Percentiles rank a stretch among this genome's conserved stretches.
phyloP scores from a whole-genome alignment of 768 basidiomycete genomes.

The Boletus tomentosulus region DNA sequence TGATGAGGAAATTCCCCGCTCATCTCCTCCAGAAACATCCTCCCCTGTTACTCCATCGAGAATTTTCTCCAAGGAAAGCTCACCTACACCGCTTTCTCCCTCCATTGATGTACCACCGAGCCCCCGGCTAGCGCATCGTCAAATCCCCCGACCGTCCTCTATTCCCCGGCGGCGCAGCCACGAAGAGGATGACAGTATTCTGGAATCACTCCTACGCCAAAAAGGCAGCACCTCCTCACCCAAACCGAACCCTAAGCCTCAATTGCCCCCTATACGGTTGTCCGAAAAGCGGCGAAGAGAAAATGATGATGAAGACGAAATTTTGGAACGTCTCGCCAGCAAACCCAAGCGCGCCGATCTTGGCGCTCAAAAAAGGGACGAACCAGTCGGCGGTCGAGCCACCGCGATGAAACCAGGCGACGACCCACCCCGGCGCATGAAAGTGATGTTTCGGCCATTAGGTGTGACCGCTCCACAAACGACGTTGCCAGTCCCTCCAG shows the following conservation, averaged over 20 bases:
- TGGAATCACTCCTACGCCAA: conserved; percentile 50
- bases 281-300: conserved; percentile 69
- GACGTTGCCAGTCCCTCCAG: conserved; percentile 47
- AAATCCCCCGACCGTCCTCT: conserved; percentile 35
- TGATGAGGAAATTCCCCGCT: conserved; percentile 34
- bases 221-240: conserved; percentile 36
- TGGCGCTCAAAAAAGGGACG: conserved; percentile 42
- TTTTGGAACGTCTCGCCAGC: conserved; percentile 53
- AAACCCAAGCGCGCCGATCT: conserved; percentile 56
- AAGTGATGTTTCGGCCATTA: conserved; percentile 58
- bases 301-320: conserved; percentile 67
- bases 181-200: conserved; percentile 50
- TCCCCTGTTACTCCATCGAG: conserved; percentile 13
- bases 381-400: conserved; percentile 17
- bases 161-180: conserved; percentile 42
- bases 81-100: conserved; percentile 28
- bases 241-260: conserved; percentile 29
- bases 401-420: conserved; percentile 31
- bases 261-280: conserved; percentile 46
- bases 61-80: conserved; percentile 12
- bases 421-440: conserved; percentile 64
- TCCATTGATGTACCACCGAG: conserved; percentile 35
- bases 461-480: conserved; percentile 29
- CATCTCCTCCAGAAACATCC: conserved; percentile 13
- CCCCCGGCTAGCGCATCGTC: conserved; percentile 38